Conservation (phyloP, 1,284 basidiomycete genomes). For the Papiliotrema laurentii region DNA sequence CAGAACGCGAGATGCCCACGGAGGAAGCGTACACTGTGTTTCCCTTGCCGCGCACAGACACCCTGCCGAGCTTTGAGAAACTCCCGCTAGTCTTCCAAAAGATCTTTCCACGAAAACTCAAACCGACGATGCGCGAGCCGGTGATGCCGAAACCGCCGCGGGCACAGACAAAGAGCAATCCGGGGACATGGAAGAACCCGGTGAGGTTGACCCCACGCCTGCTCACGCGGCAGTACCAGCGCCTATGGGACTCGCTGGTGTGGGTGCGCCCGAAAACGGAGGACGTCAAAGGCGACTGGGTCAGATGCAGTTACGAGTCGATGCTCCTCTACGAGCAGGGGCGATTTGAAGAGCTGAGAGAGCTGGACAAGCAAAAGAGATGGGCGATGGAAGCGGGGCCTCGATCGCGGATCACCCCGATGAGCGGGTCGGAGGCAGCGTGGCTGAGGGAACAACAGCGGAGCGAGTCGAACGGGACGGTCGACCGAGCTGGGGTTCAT, state of each 20-base stretch:
- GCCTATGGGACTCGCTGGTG: constrained; percentile 24
- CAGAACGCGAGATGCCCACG: not conserved
- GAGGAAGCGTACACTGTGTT: not conserved
- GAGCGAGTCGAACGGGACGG: too few species aligned
- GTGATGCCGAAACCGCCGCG: constrained; percentile 22
- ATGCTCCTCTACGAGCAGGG: constrained; percentile 6
- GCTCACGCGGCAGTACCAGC: constrained; percentile 20
- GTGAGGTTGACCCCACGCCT: constrained; percentile 17
- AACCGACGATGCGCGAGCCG: constrained; percentile 2
- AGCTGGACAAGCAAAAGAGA: too few species aligned
- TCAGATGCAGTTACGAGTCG: constrained; percentile 14
- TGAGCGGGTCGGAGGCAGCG: too few species aligned
- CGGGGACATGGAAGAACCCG: constrained; percentile 25
- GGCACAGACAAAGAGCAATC: constrained; percentile 22
- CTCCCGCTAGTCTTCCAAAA: constrained; percentile 2
- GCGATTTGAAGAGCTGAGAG: not conserved
- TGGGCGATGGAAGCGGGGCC: too few species aligned
- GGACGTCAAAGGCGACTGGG: constrained; percentile 8
- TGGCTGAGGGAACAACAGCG: too few species aligned
- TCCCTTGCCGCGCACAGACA: not conserved
- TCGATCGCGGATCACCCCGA: too few species aligned
- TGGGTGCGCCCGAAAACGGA: constrained; percentile 18
- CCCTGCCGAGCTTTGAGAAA: constrained; percentile 5
- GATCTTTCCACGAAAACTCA: constrained; percentile 16
- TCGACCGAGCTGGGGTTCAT: too few species aligned